Percentiles rank a stretch among this genome's conserved stretches.
These are phyloP conservation scores for Psidium friedrichsthalianum DNA, from an alignment of 345 rosid genomes.

Conservation along the genomic window DNA sequence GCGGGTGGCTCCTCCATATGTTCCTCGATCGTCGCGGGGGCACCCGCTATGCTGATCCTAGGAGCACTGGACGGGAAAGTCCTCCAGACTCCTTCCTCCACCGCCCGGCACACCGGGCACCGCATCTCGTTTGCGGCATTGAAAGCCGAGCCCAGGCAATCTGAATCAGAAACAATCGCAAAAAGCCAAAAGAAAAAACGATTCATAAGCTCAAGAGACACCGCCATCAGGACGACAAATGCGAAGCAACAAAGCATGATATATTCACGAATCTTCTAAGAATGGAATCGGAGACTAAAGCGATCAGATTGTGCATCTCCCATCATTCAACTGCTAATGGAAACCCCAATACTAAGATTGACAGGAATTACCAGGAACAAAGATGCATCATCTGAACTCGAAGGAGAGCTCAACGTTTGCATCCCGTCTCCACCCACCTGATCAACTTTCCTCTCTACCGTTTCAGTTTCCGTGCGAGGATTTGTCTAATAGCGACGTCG, in stretches of 20 bases:
- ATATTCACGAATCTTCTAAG: background rate
- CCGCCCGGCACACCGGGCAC: conserved; percentile 19
- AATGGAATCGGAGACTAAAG: no score
- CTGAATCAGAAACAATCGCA: conserved; percentile 1
- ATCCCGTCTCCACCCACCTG: background rate
- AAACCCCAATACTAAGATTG: background rate
- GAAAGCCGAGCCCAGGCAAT: conserved; percentile 24
- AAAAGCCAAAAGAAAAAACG: no score
- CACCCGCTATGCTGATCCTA: background rate
- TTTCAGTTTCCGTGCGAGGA: background rate
- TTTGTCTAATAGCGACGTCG: background rate
- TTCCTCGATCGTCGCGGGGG: background rate
- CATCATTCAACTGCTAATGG: no score
- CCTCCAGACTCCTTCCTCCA: conserved; percentile 15
- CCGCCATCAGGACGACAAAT: no score
- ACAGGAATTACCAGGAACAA: background rate
- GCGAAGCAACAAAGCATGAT: background rate
- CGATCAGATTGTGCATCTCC: no score
- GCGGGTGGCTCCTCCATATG: background rate
- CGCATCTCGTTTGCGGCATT: conserved; percentile 7
- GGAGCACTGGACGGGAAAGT: background rate
- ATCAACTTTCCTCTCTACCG: background rate
- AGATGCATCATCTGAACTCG: background rate
- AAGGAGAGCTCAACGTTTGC: no score
- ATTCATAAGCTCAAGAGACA: background rate